Evolutionary conservation across 345 rosid genomes (phyloP), one percentile per base, ranked within the genome.

Genomic region (Mercurialis annua): DNA sequence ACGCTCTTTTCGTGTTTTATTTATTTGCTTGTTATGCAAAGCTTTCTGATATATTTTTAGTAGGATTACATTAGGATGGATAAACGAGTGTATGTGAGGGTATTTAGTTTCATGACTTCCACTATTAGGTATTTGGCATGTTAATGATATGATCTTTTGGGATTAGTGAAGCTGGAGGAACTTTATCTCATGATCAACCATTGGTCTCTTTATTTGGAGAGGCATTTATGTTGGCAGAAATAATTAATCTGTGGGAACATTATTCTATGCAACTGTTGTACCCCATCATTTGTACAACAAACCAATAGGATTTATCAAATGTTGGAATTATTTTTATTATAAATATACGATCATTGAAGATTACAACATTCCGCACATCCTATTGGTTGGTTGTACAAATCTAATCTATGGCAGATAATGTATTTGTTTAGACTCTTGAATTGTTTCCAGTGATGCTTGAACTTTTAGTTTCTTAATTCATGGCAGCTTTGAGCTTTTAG

Each of bases 31-130:
- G 3, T 20, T 29, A 11, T 51, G 26, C 8, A 24, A 24, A 21
- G 24, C 40, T 49, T 46, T 50, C 1, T 46, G 1, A 26, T 24
- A 31, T 57, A 1, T 18, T 54, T 10, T 61, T 76, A 6, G 16
- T 50, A 70, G 15, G 26, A 70, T 29, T 14, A 75, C 29, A 23
- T 48, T 10, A 52, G 26, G 18, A 44, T 31, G 38, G 17, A 44
- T 17, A 29, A 23, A 55, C 65, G 52, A 38, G 15, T 33, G 27
- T 15, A 10, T 9, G 33, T 1, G 0, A 43, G 1, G 23, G 21
- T 26, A 29, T 62, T 3, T 1, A 18, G 21, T 44, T 16, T 26
- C 36, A 7, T 42, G 11, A n/a, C 16, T 43, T 34, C 38, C 6
- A 2, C 17, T 44, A 26, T 44, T 43, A 18, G 44, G 43, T 43